phyloP scores from a whole-genome alignment of 2,329 filamentous ascomycete genomes.

The Lachnellula suecica region DNA sequence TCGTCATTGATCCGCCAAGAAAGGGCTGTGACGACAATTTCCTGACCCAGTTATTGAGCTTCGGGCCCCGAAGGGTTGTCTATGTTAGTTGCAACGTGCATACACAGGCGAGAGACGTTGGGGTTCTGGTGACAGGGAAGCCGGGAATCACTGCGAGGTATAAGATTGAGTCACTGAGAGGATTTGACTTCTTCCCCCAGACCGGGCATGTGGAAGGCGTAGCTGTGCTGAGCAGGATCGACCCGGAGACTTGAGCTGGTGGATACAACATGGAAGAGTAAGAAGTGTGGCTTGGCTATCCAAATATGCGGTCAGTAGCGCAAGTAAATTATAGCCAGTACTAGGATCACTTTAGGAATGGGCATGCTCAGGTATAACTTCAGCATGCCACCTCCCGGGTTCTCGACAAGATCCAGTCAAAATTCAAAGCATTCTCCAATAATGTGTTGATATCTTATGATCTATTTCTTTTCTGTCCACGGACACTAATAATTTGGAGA shows the following conservation, averaged over 20 bases:
- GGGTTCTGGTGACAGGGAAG: slow-evolving; percentile 76
- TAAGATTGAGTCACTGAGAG: slow-evolving; percentile 84
- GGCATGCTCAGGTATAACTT: too few species aligned
- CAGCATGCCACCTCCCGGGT: too few species aligned
- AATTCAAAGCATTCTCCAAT: too few species aligned
- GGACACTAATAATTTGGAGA: too few species aligned
- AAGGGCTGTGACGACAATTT: slow-evolving; percentile 92
- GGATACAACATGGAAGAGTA: too few species aligned
- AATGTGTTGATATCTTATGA: too few species aligned
- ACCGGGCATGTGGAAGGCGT: slow-evolving; percentile 70
- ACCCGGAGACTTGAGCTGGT: slow-evolving; percentile 31
- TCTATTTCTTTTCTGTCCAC: too few species aligned
- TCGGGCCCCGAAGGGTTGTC: slow-evolving; percentile 75
- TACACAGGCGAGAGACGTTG: slow-evolving; percentile 92
- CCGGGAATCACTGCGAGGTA: slow-evolving; percentile 55
- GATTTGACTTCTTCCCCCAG: slow-evolving; percentile 98
- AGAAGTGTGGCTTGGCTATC: too few species aligned
- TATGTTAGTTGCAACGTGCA: slow-evolving; percentile 99
- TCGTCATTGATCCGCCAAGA: slow-evolving; percentile 95
- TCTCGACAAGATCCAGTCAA: too few species aligned
- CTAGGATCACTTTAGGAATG: too few species aligned
- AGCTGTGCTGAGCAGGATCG: slow-evolving; percentile 60
- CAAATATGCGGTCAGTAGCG: too few species aligned
- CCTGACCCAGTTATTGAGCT: slow-evolving; percentile 74
- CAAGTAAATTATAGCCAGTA: neutral